Conservation (phyloP, 345 rosid species). For the Aquilaria yunnanensis region DNA sequence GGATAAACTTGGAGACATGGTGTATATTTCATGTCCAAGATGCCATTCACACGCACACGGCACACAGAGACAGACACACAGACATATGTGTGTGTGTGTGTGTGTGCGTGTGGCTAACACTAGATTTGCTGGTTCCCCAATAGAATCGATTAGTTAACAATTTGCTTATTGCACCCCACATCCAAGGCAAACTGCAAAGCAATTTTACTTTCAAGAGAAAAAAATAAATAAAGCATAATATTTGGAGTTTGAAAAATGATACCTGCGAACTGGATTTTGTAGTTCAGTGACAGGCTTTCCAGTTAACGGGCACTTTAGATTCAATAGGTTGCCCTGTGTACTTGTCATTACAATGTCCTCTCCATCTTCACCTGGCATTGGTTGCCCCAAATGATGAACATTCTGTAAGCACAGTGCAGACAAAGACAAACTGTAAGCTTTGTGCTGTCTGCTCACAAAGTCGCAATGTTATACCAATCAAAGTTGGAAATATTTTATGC, state of each 20-base stretch:
- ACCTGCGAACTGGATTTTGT: slow-evolving; percentile 90
- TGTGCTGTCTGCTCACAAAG: too few relatives aligned
- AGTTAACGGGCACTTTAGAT: slow-evolving; percentile 67
- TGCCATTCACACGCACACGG: too few relatives aligned
- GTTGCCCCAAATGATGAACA: slow-evolving; percentile 82
- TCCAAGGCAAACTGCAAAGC: neutral
- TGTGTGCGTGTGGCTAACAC: too few relatives aligned
- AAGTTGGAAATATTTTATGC: slow-evolving; percentile 8
- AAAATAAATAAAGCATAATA: neutral
- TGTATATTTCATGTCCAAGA: too few relatives aligned
- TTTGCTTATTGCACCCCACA: too few relatives aligned
- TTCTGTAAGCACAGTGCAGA: slow-evolving; percentile 28
- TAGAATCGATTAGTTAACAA: too few relatives aligned
- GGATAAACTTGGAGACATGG: too few relatives aligned
- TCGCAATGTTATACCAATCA: neutral
- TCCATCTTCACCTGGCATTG: slow-evolving; percentile 92
- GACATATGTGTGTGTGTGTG: too few relatives aligned
- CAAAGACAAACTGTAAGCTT: too few relatives aligned
- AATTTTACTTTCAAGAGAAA: neutral
- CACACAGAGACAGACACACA: too few relatives aligned
- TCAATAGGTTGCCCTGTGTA: slow-evolving; percentile 71
- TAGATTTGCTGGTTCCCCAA: too few relatives aligned
- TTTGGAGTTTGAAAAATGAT: slow-evolving; percentile 8
- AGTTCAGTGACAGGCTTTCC: slow-evolving; percentile 73
- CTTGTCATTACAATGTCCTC: slow-evolving; percentile 85